Evolutionary conservation across 139 green algal species (phyloP), one percentile per base, ranked within the genome.

Genomic region (Eudorina sp.): DNA sequence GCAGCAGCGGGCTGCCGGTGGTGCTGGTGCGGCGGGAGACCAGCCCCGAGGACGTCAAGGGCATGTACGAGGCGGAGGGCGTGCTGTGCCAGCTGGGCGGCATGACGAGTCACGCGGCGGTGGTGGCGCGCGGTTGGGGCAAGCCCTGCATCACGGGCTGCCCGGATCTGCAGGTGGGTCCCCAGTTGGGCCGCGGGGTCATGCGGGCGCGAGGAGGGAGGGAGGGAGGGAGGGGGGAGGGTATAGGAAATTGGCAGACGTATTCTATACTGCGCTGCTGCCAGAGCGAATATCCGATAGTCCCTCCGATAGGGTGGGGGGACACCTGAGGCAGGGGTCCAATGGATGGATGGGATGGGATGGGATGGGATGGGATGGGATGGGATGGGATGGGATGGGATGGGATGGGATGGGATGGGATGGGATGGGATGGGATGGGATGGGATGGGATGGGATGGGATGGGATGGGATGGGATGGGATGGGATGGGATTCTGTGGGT

Each of bases 131-230:
- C 34, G 96, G 96, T 68, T 89, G 96, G 96, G 96, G 96, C 79
- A 98, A 98, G 95, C 94, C 96, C 48, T 98, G 96, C 92, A 92
- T 98, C 64, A 96, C 91, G 41, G 96, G 96, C 46, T 96, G 95
- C 91, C 85, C 92, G n/a, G 92, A 90, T 40, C 89, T 98, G 43
- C 68, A 92, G 84, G 93, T 98, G 60, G 85, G 97, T 38, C 90
- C 14, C 0, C 14, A 18, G 48, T 18, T 0, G 31, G n/a, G 64
- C n/a, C 13, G 64, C 9, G 64, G n/a, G 45, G 64, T n/a, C 14
- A 45, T 19, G 31, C n/a, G n/a, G 64, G n/a, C n/a, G n/a, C n/a
- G n/a, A n/a, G n/a, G n/a, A n/a, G n/a, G n/a, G n/a, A n/a, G n/a
- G n/a, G n/a, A n/a, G n/a, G n/a, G n/a, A n/a, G n/a, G n/a, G n/a